These are phyloP conservation scores for Fraxinus floribunda DNA, from an alignment of 305 asterid species.

Conservation along the genomic window DNA sequence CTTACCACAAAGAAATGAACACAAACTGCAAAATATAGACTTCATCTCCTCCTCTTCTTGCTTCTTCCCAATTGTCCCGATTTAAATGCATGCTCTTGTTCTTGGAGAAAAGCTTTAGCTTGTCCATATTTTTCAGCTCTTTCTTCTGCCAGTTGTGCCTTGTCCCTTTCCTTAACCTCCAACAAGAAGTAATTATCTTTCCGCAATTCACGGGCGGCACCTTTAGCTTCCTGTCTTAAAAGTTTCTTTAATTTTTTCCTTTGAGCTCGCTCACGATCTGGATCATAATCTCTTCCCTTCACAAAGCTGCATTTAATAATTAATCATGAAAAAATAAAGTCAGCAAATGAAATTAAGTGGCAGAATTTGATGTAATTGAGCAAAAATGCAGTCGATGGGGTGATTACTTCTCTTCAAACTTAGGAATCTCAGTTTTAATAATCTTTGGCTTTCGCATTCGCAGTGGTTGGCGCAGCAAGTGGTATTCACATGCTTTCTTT, in stretches of 20 bases:
- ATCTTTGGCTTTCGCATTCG: conserved; percentile 69
- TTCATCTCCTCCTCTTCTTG: conserved; percentile 69
- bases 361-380: background rate
- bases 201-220: conserved; percentile 75
- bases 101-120: conserved; percentile 80
- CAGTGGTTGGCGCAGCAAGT: conserved; percentile 66
- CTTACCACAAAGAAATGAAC: conserved; percentile 9
- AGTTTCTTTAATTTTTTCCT: conserved; percentile 62
- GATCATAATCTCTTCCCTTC: conserved; percentile 95
- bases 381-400: background rate
- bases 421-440: conserved; percentile 60
- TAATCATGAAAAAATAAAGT: conserved; percentile 9
- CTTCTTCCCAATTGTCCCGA: conserved; percentile 89
- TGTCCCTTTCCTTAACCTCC: conserved; percentile 62
- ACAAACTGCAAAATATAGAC: conserved; percentile 12
- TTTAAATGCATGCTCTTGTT: conserved; percentile 86
- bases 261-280: conserved; percentile 87
- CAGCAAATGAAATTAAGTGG: background rate
- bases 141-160: conserved; percentile 55
- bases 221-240: conserved; percentile 60
- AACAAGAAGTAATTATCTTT: conserved; percentile 76
- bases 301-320: conserved; percentile 55
- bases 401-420: conserved; percentile 79
- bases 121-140: conserved; percentile 68
- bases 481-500: conserved; percentile 51